These are phyloP conservation scores for Prunus yedoensis DNA, from an alignment of 331 rosid species.

Conservation along the genomic window DNA sequence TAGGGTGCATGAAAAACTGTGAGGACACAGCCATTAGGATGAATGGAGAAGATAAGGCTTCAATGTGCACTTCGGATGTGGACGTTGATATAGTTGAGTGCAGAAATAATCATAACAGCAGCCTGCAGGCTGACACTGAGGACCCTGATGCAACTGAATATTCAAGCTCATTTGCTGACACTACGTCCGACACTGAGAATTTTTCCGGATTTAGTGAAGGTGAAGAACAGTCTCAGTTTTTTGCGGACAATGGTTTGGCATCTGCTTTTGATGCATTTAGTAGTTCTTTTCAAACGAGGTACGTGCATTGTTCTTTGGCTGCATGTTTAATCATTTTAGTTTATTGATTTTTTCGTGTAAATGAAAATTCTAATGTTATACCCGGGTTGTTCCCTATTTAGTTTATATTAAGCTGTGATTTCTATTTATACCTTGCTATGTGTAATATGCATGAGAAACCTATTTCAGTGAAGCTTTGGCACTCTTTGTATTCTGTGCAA, in stretches of 20 bases:
- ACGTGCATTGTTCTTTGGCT: constrained; percentile 11
- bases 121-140: constrained; percentile 35
- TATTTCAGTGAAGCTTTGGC: not conserved
- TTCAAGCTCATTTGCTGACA: constrained; percentile 80
- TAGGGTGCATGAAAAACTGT: constrained; percentile 22
- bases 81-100: constrained; percentile 64
- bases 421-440: not conserved
- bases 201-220: constrained; percentile 60
- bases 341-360: not conserved
- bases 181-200: constrained; percentile 51
- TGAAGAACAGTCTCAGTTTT: constrained; percentile 68
- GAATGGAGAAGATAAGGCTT: constrained; percentile 36
- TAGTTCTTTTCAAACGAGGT: constrained; percentile 56
- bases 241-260: constrained; percentile 44
- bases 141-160: constrained; percentile 83
- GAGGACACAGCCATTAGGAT: constrained; percentile 35
- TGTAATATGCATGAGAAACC: not conserved
- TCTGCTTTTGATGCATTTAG: constrained; percentile 44
- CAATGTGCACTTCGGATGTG: constrained; percentile 40
- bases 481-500: not conserved
- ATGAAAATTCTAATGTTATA: not conserved
- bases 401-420: not conserved
- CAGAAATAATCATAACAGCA: constrained; percentile 45
- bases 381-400: not conserved
- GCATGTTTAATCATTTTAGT: not conserved